Conservation (phyloP, 495 filamentous ascomycete species). For the Trypethelium eluteriae region DNA sequence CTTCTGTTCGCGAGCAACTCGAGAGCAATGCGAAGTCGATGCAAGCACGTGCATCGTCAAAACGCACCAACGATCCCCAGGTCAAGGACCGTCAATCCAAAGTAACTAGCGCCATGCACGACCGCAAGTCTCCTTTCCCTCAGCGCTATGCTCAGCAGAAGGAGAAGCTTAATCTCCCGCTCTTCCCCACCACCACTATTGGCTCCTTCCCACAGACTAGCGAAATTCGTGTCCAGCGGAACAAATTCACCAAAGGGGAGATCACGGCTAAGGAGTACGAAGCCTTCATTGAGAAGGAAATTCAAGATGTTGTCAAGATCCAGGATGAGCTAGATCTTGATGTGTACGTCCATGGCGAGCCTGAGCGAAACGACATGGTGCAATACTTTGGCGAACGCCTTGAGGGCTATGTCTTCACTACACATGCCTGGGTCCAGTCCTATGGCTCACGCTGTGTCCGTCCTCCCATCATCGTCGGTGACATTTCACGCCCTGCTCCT, state of each 20-base stretch:
- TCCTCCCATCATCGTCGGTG: constrained; percentile 95
- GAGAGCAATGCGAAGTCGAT: constrained; percentile 92
- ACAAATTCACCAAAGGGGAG: constrained; percentile 97
- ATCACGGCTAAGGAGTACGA: constrained; percentile 89
- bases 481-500: constrained; percentile 87
- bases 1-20: constrained; percentile 72
- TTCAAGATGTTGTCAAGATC: constrained; percentile 82
- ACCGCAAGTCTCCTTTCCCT: constrained; percentile 83
- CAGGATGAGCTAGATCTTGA: constrained; percentile 96
- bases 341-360: constrained; percentile 96
- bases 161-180: constrained; percentile 77
- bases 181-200: constrained; percentile 98
- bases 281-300: constrained; percentile 97
- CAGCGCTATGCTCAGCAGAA: constrained; percentile 76
- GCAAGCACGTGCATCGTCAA: constrained; percentile 78
- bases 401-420: constrained; percentile 96
- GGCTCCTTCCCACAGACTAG: constrained; percentile 98
- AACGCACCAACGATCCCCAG: constrained; percentile 88
- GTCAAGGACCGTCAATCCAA: constrained; percentile 91
- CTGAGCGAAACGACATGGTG: constrained; percentile 99
- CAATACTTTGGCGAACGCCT: constrained; percentile 99
- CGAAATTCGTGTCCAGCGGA: constrained; percentile 90
- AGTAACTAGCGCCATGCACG: constrained; percentile 75
- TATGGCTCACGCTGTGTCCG: constrained; percentile 98
- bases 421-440: constrained; percentile 95